Conservation (phyloP, 2,329 filamentous ascomycete species). For the Calonectria honghensis region DNA sequence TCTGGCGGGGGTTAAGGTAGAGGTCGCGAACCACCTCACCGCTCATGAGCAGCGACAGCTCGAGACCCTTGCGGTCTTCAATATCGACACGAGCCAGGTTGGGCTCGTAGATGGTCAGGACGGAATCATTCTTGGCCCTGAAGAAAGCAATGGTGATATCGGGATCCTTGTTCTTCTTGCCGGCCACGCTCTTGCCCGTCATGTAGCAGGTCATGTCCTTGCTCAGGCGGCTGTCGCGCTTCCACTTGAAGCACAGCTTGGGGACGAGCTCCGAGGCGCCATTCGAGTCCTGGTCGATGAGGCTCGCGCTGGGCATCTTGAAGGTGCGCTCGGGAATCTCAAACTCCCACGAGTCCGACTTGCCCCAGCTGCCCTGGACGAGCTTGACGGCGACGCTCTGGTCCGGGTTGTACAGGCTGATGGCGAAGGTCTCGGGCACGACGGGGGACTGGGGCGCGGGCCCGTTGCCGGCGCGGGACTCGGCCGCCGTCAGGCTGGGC, state of each 20-base stretch:
- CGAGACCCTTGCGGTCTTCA: slow-evolving; percentile 94
- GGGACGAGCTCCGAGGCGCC: slow-evolving; percentile 74
- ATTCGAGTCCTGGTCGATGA: slow-evolving; percentile 82
- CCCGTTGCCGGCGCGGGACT: slow-evolving; percentile 82
- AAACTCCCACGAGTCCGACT: slow-evolving; percentile 90
- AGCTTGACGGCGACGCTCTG: slow-evolving; percentile 84
- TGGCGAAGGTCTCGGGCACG: slow-evolving; percentile 85
- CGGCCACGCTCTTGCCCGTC: slow-evolving; percentile 83
- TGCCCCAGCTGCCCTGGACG: slow-evolving; percentile 86
- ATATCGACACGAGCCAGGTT: slow-evolving; percentile 93
- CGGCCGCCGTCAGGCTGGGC: slow-evolving; percentile 86
- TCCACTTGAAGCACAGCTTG: slow-evolving; percentile 90
- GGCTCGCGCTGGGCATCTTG: slow-evolving; percentile 84
- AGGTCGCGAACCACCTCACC: slow-evolving; percentile 80
- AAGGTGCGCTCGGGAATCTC: slow-evolving; percentile 93
- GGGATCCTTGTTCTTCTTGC: slow-evolving; percentile 91
- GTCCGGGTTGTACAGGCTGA: slow-evolving; percentile 96
- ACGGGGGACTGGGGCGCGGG: slow-evolving; percentile 79
- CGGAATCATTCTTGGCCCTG: slow-evolving; percentile 78
- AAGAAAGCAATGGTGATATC: slow-evolving; percentile 97
- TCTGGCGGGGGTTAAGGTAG: slow-evolving; percentile 78
- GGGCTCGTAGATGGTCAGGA: slow-evolving; percentile 91
- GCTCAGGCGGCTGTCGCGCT: slow-evolving; percentile 88
- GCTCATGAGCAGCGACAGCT: slow-evolving; percentile 83
- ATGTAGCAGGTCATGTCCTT: slow-evolving; percentile 94